These are phyloP conservation scores for Ogataea haglerorum DNA, from an alignment of 805 yeast genomes.

Conservation along the genomic window DNA sequence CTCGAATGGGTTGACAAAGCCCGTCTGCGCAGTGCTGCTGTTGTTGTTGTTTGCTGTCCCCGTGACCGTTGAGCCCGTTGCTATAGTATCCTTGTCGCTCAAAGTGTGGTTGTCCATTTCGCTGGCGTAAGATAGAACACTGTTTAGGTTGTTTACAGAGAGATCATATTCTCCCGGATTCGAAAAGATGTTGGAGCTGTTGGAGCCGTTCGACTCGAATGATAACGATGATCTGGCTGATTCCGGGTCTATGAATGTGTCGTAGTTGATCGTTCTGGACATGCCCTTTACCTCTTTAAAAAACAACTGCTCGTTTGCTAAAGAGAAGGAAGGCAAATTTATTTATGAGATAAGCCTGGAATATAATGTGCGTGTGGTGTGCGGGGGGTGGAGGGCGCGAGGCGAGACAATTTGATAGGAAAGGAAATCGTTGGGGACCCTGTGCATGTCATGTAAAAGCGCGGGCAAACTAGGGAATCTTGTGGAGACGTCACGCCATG, in stretches of 20 bases:
- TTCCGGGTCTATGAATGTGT: constrained; percentile 9
- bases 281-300: constrained; percentile 3
- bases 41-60: constrained; percentile 3
- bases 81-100: constrained; percentile 14
- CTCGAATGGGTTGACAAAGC: constrained; percentile 25
- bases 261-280: constrained; percentile 7
- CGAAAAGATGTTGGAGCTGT: constrained; percentile 16
- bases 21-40: constrained; percentile 1
- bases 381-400: constrained; percentile 9
- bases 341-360: constrained; percentile 9
- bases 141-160: constrained; percentile 14
- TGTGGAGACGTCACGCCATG: constrained; percentile 6
- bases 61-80: constrained; percentile 5
- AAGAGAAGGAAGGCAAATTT: constrained; percentile 11
- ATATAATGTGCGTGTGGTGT: constrained; percentile 12
- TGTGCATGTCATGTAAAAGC: background rate
- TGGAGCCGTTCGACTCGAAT: constrained; percentile 17
- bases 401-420: constrained; percentile 3
- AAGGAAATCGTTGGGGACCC: background rate
- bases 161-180: constrained; percentile 16
- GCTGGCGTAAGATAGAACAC: constrained; percentile 15
- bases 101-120: constrained; percentile 23
- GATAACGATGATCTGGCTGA: constrained; percentile 24
- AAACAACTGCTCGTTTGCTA: constrained; percentile 4
- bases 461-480: constrained; percentile 1